phyloP scores from a whole-genome alignment of 305 asterid genomes.

The Fraxinus floribunda region DNA sequence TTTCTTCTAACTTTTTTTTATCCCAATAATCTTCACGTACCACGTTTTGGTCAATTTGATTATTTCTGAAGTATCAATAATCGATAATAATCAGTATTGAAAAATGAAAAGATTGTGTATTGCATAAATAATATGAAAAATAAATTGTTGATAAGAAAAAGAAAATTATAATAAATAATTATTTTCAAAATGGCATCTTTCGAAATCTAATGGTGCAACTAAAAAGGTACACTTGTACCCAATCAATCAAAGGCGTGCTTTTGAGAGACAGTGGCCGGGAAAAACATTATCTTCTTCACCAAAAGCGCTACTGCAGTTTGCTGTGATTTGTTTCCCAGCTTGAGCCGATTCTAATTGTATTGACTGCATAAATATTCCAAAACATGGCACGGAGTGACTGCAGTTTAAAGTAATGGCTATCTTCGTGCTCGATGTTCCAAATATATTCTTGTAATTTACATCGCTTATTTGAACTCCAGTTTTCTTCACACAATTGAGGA shows the following conservation, averaged over 20 bases:
- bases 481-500: slow-evolving; percentile 22
- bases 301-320: slow-evolving; percentile 45
- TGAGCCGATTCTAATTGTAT: slow-evolving; percentile 27
- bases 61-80: neutral
- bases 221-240: neutral
- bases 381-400: slow-evolving; percentile 50
- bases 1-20: neutral
- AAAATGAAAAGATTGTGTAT: no score
- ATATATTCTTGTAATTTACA: slow-evolving; percentile 30
- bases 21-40: neutral
- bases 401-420: slow-evolving; percentile 58
- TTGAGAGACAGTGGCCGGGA: slow-evolving; percentile 43
- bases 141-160: neutral
- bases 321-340: slow-evolving; percentile 30
- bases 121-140: no score
- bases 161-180: no score
- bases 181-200: neutral
- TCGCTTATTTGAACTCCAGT: slow-evolving; percentile 59
- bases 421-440: slow-evolving; percentile 47
- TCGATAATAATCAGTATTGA: neutral
- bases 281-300: slow-evolving; percentile 34
- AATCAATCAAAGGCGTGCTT: neutral
- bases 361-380: slow-evolving; percentile 35
- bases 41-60: neutral
- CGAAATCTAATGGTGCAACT: neutral